Evolutionary conservation across 1,284 basidiomycete genomes (phyloP), one percentile per base, ranked within the genome.

Genomic region (Grifola frondosa): DNA sequence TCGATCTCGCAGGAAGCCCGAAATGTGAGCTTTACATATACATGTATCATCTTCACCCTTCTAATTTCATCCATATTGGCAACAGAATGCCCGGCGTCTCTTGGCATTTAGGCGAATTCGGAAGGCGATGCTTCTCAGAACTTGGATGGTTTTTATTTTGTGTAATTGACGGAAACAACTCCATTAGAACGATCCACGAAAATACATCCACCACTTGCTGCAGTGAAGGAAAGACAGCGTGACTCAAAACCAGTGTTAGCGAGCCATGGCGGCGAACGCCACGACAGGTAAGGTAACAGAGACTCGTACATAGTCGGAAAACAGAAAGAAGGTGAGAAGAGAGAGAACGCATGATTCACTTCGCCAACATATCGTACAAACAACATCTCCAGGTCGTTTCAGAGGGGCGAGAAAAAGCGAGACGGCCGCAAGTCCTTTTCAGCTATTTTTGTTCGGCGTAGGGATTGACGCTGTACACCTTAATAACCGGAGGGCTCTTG

Each of bases 401-500:
- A 29, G 13, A 37, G 23, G 31, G 26, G 30, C 38, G 39, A 37
- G 16, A 31, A 46, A 37, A 35, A 40, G 33, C 13, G 11, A 34
- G 35, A 11, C 35, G 30, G n/a, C n/a, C n/a, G 49, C 25, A 49
- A 11, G 44, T 40, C 35, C 19, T 32, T 23, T 23, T 49, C 62
- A 56, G 70, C 65, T 69, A 71, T 63, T 71, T 74, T 42, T 62
- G 63, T 46, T 74, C 73, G 28, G 88, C 82, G 64, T 88, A 91
- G 11, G 88, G 88, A 60, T 91, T 91, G 55, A 91, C 88, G 58
- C 87, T 89, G 72, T 90, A 91, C 42, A 94, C 91, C 66, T 91
- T 91, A 73, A 95, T 87, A 53, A 96, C 92, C 8, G 93, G 93
- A 40, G 93, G 93, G 55, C 88, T 92, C 78, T 94, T 95, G 53